Base-by-base conservation (phyloP, 257 asterid genomes). In the Echites panduratus region DNA sequence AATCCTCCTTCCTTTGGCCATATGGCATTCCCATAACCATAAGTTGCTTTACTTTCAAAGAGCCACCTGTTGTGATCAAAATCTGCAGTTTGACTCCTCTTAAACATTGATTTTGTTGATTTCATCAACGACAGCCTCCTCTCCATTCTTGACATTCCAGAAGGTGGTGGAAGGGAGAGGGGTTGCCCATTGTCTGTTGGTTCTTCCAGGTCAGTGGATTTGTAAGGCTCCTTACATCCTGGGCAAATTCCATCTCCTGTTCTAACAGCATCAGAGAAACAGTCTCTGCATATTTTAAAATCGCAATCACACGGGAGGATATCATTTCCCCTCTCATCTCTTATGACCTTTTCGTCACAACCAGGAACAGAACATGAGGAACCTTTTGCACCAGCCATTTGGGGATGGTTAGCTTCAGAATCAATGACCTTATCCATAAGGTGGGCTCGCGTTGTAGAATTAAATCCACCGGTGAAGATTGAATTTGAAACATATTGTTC, bases 351-450 rank as follows among this genome's bases (percentile, higher is more conserved):
- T 6, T 95, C 98, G 78, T 93, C 97, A 41, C 98, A 93, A 4
- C 98, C 98, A 49, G 80, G 84, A 32, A 93, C 74, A 3, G 97
- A 85, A 76, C 98, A 93, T 0, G 89, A 87, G 0, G 98, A 90
- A 45, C 98, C 98, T 80, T 87, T 90, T 40, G 85, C 82, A 41
- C 97, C 97, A 43, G 95, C 96, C 96, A 90, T 90, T 81, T 93
- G 98, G 4, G 98, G 98, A 81, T 91, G 97, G 73, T 72, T 89
- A 43, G 91, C 78, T 73, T 88, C 96, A 0, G 97, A 89, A 27
- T 93, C 98, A 9, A 88, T 93, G 81, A 93, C 98, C 85, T 93
- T 93, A 76, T 93, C 97, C 98, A 93, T 93, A 79, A 91, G 75
- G 78, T 93, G 98, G 58, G 98, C 97, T 20, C 96, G 90, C 7